Conservation (phyloP, 768 basidiomycete species). For the Crepidotus variabilis region DNA sequence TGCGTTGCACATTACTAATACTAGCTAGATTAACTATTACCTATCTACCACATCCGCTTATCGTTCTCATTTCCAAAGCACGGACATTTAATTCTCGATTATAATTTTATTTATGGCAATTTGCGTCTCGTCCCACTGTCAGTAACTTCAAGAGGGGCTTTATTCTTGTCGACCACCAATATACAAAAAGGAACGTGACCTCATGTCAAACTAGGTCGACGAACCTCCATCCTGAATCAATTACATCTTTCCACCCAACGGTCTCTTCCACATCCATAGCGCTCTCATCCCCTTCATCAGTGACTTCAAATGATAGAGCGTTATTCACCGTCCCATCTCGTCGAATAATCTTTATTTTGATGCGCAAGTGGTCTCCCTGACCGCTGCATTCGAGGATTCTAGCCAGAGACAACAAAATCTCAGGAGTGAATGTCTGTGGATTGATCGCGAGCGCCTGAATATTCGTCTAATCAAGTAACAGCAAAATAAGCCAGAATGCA, state of each 20-base stretch:
- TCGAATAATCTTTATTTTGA: constrained; percentile 15
- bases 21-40: not conserved
- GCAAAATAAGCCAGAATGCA: not conserved
- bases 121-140: not conserved
- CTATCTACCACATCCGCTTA: not conserved
- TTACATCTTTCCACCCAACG: constrained; percentile 19
- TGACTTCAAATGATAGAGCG: constrained; percentile 13
- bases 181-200: too few species aligned
- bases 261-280: constrained; percentile 17
- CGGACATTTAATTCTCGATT: not conserved
- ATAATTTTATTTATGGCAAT: not conserved
- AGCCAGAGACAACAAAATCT: constrained; percentile 47
- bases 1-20: not conserved
- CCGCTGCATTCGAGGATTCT: constrained; percentile 25
- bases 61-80: not conserved
- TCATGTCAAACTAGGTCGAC: too few species aligned
- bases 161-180: too few species aligned
- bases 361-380: constrained; percentile 7
- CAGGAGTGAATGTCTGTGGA: constrained; percentile 56
- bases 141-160: too few species aligned
- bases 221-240: constrained; percentile 16
- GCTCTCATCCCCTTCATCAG: constrained; percentile 13
- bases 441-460: constrained; percentile 52
- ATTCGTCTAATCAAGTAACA: not conserved
- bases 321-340: constrained; percentile 6